Conservation (phyloP, 2,329 filamentous ascomycete genomes). For the Xylariaceae sp. region DNA sequence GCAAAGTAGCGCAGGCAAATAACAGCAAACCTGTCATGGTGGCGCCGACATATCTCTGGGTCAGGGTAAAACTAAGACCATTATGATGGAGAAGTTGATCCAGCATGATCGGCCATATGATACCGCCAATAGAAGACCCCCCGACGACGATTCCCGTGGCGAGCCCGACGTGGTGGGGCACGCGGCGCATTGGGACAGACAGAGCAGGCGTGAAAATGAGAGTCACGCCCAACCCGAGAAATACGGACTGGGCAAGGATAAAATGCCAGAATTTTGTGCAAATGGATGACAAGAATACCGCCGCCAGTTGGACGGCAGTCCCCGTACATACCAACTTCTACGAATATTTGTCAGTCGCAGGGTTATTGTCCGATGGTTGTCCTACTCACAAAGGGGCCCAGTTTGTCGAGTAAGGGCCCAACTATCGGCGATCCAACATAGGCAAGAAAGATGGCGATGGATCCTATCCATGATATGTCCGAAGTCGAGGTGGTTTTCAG, state of each 20-base stretch:
- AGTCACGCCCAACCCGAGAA: conserved; percentile 22
- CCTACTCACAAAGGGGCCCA: conserved; percentile 26
- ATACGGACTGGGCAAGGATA: conserved; percentile 29
- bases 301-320: conserved; percentile 21
- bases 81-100: conserved; percentile 25
- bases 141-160: conserved; percentile 19
- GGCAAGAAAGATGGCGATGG: conserved; percentile 31
- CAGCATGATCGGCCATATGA: conserved; percentile 33
- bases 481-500: conserved; percentile 21
- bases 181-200: conserved; percentile 22
- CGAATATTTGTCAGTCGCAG: not conserved
- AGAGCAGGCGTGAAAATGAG: conserved; percentile 23
- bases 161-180: conserved; percentile 26
- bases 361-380: not conserved
- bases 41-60: conserved; percentile 35
- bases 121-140: conserved; percentile 32
- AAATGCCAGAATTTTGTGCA: conserved; percentile 32
- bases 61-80: conserved; percentile 29
- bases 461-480: conserved; percentile 34
- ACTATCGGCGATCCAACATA: conserved; percentile 24
- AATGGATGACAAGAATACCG: conserved; percentile 30
- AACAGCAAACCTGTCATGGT: conserved; percentile 36
- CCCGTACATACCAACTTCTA: conserved; percentile 17
- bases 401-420: conserved; percentile 30
- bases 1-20: conserved; percentile 27